Conservation (phyloP, 1,284 basidiomycete genomes). For the Porphyrellus sp. region DNA sequence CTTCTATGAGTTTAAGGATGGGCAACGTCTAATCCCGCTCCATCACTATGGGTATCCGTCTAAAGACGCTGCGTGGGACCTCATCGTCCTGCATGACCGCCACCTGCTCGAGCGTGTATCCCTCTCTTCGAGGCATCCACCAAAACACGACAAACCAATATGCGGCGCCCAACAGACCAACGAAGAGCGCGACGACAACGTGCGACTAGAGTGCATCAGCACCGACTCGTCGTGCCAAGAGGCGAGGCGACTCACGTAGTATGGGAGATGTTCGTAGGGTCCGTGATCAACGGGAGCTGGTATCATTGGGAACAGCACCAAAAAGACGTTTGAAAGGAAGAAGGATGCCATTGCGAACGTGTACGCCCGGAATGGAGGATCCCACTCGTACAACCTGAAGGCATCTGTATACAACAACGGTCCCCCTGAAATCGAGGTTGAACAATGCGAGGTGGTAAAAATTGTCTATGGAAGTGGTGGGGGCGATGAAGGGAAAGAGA, state of each 20-base stretch:
- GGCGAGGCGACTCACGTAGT: constrained; percentile 51
- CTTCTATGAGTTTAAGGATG: background rate
- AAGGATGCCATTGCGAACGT: constrained; percentile 49
- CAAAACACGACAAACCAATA: constrained; percentile 61
- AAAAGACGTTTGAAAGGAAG: constrained; percentile 61
- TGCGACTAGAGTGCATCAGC: constrained; percentile 43
- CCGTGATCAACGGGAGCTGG: constrained; percentile 51
- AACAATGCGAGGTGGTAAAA: constrained; percentile 55
- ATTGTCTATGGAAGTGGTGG: constrained; percentile 38
- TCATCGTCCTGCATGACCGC: constrained; percentile 54
- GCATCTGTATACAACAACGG: constrained; percentile 51
- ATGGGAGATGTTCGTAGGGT: constrained; percentile 57
- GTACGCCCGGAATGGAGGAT: constrained; percentile 59
- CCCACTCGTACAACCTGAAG: constrained; percentile 50
- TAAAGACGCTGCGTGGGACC: constrained; percentile 43
- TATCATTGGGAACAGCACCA: constrained; percentile 55
- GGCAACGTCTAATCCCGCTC: constrained; percentile 1
- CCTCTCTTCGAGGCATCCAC: constrained; percentile 51
- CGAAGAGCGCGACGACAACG: constrained; percentile 45
- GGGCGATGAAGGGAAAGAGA: background rate
- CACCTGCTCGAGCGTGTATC: constrained; percentile 50
- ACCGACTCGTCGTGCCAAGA: too few species aligned
- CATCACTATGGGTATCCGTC: constrained; percentile 11
- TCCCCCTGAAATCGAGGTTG: constrained; percentile 57
- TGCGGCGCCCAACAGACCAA: constrained; percentile 49